Evolutionary conservation across 192 early-diverging fungal genomes (phyloP), one percentile per base, ranked within the genome.

Genomic region (Phlyctochytrium bullatum): DNA sequence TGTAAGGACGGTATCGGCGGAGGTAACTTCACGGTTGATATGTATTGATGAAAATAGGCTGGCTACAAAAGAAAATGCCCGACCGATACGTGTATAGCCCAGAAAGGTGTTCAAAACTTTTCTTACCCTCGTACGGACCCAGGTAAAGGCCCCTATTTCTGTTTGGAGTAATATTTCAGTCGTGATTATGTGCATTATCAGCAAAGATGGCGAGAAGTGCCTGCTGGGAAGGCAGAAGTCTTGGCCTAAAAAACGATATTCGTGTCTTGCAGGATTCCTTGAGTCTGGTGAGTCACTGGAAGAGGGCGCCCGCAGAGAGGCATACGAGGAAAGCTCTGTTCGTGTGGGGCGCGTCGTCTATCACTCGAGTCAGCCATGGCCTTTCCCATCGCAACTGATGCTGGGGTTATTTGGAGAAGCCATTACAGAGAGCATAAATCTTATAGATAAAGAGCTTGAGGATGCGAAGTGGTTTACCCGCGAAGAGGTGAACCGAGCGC

Each of bases 311-410:
- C 36, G 71, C 10, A 61, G 85, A 20, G 85, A 87, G 62, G 83
- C 72, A 1, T 61, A 59, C 34, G 85, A 87, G 63, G 85, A 87
- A 62, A 75, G 78, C 1, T 74, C 74, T 36, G 64, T 87, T 36
- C 34, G 35, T n/a, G 59, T 87, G 24, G 71, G 68, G 20, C 52
- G 67, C 14, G 78, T 86, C 0, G 40, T 66, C 29, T 86, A 84
- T 66, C 80, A 83, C 68, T 67, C 66, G 14, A 78, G 74, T 6
- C 84, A 87, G 67, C 84, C 84, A n/a, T 87, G 86, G 86, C 83
- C 86, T 32, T 87, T 86, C 63, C 86, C 86, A 2, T 69, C 74
- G 28, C 68, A 75, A 24, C 64, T 87, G 36, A 87, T 87, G 83
- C 34, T 86, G 53, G 82, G 82, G 16, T 75, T 78, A 54, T 68